phyloP scores from a whole-genome alignment of 2,329 filamentous ascomycete species.

The Grosmannia penicillata region DNA sequence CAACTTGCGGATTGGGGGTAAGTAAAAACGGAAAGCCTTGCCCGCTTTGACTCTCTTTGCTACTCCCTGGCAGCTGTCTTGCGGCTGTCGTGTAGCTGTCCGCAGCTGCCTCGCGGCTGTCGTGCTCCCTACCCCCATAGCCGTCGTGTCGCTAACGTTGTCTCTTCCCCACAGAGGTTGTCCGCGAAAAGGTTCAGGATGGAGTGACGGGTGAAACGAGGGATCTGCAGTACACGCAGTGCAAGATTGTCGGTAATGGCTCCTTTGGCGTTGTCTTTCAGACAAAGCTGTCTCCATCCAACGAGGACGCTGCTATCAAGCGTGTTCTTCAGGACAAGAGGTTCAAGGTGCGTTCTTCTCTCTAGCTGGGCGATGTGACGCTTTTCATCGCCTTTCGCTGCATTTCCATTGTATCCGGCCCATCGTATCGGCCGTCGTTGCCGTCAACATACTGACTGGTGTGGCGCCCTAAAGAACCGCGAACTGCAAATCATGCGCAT shows the following conservation, averaged over 20 bases:
- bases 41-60: neutral
- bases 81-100: too few relatives aligned
- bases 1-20: constrained; percentile 91
- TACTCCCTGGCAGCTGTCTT: too few relatives aligned
- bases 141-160: neutral
- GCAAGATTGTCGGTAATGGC: constrained; percentile 98
- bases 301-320: constrained; percentile 98
- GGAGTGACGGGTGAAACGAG: constrained; percentile 91
- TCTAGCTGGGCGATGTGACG: too few relatives aligned
- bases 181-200: constrained; percentile 98
- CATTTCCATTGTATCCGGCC: neutral
- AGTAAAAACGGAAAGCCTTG: constrained; percentile 29
- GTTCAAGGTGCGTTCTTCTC: constrained; percentile 72
- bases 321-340: constrained; percentile 97
- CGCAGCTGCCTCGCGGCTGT: too few relatives aligned
- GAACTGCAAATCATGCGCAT: constrained; percentile 99
- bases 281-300: constrained; percentile 94
- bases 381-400: neutral
- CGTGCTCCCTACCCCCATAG: too few relatives aligned
- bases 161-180: constrained; percentile 55
- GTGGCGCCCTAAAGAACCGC: constrained; percentile 54
- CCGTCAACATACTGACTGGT: neutral
- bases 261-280: constrained; percentile 98
- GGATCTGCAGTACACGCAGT: constrained; percentile 96
- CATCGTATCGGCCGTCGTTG: neutral